These are phyloP conservation scores for Candida jianshihensis DNA, from an alignment of 805 yeast genomes.

Conservation along the genomic window DNA sequence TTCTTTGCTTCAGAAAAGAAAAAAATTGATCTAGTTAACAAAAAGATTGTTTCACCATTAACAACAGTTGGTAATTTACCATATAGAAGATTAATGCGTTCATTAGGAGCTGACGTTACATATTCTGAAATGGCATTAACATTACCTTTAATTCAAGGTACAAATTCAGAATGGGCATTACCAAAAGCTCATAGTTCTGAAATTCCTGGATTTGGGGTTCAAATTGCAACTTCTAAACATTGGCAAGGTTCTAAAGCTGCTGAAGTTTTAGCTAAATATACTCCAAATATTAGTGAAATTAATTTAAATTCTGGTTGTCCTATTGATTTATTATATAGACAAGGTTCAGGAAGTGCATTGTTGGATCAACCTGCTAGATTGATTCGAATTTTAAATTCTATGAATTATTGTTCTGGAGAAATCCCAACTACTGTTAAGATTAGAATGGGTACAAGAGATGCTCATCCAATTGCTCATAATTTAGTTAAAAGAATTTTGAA, in stretches of 20 bases:
- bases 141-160: slow-evolving; percentile 81
- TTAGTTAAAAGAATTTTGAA: slow-evolving; percentile 63
- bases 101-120: slow-evolving; percentile 87
- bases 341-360: slow-evolving; percentile 94
- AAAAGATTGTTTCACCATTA: slow-evolving; percentile 88
- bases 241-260: slow-evolving; percentile 93
- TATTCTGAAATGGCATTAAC: slow-evolving; percentile 93
- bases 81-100: slow-evolving; percentile 85
- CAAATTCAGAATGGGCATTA: slow-evolving; percentile 95
- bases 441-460: slow-evolving; percentile 85
- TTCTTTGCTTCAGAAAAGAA: slow-evolving; percentile 80
- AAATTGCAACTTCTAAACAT: slow-evolving; percentile 83
- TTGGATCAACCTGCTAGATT: slow-evolving; percentile 83
- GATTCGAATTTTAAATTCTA: slow-evolving; percentile 72
- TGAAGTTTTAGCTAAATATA: slow-evolving; percentile 60
- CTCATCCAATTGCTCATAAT: slow-evolving; percentile 78
- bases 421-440: slow-evolving; percentile 88
- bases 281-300: slow-evolving; percentile 65
- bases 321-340: slow-evolving; percentile 85
- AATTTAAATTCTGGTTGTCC: slow-evolving; percentile 98
- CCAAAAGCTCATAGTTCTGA: slow-evolving; percentile 83
- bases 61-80: slow-evolving; percentile 98
- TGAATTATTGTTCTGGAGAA: slow-evolving; percentile 86
- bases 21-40: slow-evolving; percentile 54
- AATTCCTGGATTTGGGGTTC: slow-evolving; percentile 86